Conservation (phyloP, 1,284 basidiomycete species). For the Ganoderma leucocontextum region DNA sequence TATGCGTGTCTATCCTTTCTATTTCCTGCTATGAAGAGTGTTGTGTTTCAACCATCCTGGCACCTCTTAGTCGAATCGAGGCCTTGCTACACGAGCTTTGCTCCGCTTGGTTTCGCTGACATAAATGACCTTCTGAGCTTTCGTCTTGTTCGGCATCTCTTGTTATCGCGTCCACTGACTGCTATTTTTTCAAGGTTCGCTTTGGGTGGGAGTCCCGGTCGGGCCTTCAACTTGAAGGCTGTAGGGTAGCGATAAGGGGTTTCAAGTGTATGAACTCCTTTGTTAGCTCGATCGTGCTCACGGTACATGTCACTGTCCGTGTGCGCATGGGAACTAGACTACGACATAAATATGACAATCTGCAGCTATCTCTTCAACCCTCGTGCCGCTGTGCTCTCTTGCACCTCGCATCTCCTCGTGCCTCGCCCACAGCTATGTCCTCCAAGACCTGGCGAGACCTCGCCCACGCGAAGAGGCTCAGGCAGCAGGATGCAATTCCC, state of each 20-base stretch:
- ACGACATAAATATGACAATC: neutral
- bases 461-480: constrained; percentile 50
- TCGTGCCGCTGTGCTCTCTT: neutral
- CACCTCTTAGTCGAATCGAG: constrained; percentile 88
- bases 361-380: neutral
- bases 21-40: constrained; percentile 69
- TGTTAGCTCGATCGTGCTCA: neutral
- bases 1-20: constrained; percentile 7
- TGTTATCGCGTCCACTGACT: constrained; percentile 14
- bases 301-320: neutral
- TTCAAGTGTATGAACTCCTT: neutral
- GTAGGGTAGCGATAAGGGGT: neutral
- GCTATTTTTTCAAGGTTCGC: constrained; percentile 3
- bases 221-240: neutral
- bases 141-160: constrained; percentile 17
- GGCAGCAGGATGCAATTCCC: constrained; percentile 57
- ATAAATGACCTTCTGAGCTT: constrained; percentile 82
- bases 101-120: constrained; percentile 68
- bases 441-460: constrained; percentile 50
- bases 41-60: constrained; percentile 81
- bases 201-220: neutral
- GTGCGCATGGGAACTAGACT: neutral
- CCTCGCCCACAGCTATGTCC: neutral
- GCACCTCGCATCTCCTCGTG: neutral
- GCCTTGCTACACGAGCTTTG: constrained; percentile 48